Base-by-base conservation (phyloP, 352 stramenopile species). In the Pythium monospermum region DNA sequence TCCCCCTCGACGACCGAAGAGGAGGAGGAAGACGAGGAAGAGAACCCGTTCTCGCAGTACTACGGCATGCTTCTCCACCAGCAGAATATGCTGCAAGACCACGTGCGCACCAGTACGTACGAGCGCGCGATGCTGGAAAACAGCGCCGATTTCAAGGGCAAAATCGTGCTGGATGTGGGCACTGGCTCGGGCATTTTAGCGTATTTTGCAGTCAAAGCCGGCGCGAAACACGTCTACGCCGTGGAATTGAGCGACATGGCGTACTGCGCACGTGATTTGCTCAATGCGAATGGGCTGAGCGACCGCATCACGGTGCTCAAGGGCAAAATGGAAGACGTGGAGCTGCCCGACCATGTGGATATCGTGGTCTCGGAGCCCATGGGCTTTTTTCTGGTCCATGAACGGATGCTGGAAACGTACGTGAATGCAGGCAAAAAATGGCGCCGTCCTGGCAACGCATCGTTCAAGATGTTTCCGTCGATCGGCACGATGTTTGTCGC, bases 291-390 rank as follows among this genome's bases (percentile, higher is more conserved):
- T 77, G 75, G 86, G 36, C 85, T 98, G 52, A 82, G 94, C 68
- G 73, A 98, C 66, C 87, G 99, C 54, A 87, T 99, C 22, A 97
- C 96, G 18, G 97, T 99, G 30, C 98, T 99, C 64, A 94, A 99
- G 79, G 87, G 91, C 48, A 97, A 98, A 64, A 96, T 99, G 4
- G 97, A 99, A 71, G 95, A 99, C 48, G 85, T 99, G 18, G 66
- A 97, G 55, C 77, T 99, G 2, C 95, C 96, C 0, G 93, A 98
- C 66, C 96, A 98, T 61, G 97, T 99, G 26, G 98, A 99, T 69
- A 97, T 99, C 53, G 99, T 99, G 49, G 97, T 99, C 50, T 98
- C 93, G 12, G 96, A 99, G 76, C 98, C 96, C 94, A 99, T 99
- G 98, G 84, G 84, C 50, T 99, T 99, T 76, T 99, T 99, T 50